Evolutionary conservation across 352 stramenopile genomes (phyloP).

Genomic region (Pythium biforme): DNA sequence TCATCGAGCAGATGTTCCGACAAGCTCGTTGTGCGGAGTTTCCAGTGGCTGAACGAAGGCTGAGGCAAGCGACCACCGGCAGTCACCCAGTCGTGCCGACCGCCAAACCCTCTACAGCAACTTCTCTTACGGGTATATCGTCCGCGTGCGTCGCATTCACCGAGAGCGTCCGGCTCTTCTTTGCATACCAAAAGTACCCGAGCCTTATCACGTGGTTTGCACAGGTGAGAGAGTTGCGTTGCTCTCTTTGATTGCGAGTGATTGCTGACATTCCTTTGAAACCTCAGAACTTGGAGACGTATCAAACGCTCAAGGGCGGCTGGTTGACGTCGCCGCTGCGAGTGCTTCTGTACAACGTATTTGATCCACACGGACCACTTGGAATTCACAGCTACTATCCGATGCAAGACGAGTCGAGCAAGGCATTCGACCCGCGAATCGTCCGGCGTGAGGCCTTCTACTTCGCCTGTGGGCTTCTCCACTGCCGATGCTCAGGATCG

Average conservation of each 20-base stretch:
- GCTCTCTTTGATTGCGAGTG: neutral
- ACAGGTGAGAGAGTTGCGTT: slow-evolving; percentile 39
- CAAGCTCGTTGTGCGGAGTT: slow-evolving; percentile 69
- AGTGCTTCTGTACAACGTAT: slow-evolving; percentile 69
- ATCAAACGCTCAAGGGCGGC: slow-evolving; percentile 68
- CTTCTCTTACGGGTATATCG: slow-evolving; percentile 31
- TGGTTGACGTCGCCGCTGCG: slow-evolving; percentile 62
- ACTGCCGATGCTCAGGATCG: slow-evolving; percentile 56
- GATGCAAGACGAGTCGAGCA: slow-evolving; percentile 31
- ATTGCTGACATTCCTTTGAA: neutral
- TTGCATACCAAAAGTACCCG: slow-evolving; percentile 79
- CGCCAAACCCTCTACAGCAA: neutral
- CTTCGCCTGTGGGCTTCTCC: slow-evolving; percentile 66
- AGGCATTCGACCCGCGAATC: slow-evolving; percentile 36
- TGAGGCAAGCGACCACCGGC: slow-evolving; percentile 5
- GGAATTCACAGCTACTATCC: slow-evolving; percentile 84
- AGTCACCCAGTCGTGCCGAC: neutral
- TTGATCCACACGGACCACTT: slow-evolving; percentile 76
- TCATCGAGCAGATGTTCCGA: slow-evolving; percentile 76
- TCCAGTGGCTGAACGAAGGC: slow-evolving; percentile 44
- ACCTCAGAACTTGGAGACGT: slow-evolving; percentile 67
- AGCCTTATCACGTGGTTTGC: slow-evolving; percentile 83
- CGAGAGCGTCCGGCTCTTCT: slow-evolving; percentile 77
- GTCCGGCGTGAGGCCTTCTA: slow-evolving; percentile 81
- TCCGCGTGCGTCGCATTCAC: slow-evolving; percentile 51